Percentiles rank a stretch among this genome's conserved stretches.
Conservation (phyloP, 352 stramenopile species). For the Globisporangium radiosum region DNA sequence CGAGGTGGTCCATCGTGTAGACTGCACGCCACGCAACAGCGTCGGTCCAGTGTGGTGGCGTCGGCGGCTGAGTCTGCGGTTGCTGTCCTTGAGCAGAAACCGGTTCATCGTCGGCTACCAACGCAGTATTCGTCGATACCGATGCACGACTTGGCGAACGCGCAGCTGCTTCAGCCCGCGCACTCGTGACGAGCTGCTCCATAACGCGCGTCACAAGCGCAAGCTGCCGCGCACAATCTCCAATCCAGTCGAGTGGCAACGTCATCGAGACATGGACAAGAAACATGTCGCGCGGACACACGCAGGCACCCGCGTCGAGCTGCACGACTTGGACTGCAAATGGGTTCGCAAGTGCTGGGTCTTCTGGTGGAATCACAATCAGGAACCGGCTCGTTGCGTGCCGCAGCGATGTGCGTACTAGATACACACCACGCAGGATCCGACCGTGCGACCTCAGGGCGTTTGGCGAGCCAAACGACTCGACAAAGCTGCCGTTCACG, state of each 20-base stretch:
- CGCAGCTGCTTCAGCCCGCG: constrained; percentile 6
- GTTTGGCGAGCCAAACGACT: constrained; percentile 14
- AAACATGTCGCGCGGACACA: constrained; percentile 51
- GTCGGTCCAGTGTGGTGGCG: constrained; percentile 15
- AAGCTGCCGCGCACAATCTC: constrained; percentile 25
- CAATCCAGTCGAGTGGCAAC: constrained; percentile 32
- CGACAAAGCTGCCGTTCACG: constrained; percentile 45
- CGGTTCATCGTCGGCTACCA: too few relatives aligned
- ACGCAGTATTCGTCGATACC: too few relatives aligned
- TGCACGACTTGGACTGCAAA: constrained; percentile 70
- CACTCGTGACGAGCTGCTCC: constrained; percentile 21
- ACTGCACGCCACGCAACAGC: constrained; percentile 45
- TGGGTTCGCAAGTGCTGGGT: constrained; percentile 41
- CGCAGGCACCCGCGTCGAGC: constrained; percentile 55
- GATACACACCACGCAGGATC: constrained; percentile 52
- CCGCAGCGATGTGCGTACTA: constrained; percentile 38
- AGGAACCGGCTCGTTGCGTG: constrained; percentile 41
- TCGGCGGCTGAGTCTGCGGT: background rate
- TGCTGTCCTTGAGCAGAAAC: too few relatives aligned
- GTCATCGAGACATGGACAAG: constrained; percentile 64
- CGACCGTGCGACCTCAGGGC: constrained; percentile 19
- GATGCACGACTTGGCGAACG: too few relatives aligned
- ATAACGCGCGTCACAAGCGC: constrained; percentile 36
- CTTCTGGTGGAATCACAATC: constrained; percentile 60
- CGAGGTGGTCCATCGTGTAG: constrained; percentile 56